Base-by-base conservation (phyloP, 2,329 filamentous ascomycete species). In the Xylariaceae sp. region DNA sequence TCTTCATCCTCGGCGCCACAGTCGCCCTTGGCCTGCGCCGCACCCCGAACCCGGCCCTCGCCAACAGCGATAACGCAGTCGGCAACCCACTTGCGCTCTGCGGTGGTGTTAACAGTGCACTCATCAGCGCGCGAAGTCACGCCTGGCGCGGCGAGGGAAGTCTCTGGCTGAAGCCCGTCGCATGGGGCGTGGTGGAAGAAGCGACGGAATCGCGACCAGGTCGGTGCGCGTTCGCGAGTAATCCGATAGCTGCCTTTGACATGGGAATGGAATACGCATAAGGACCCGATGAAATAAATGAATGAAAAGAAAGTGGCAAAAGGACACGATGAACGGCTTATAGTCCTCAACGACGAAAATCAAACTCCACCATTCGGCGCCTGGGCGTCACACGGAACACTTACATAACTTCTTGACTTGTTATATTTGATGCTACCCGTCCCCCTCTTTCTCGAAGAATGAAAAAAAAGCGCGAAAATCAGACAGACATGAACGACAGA, bases 41-140 rank as follows among this genome's bases (percentile, higher is more conserved):
- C 35, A 74, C 78, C 2, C 70, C 75, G 7, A 65, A 72, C 2
- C 67, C 73, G 2, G 69, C 72, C 7, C 72, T 73, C 35, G 73
- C 73, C 5, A 71, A 73, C 57, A 76, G 74, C 50, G 75, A 74
- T 48, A 65, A 67, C 8, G 70, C 71, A 15, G 67, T 71, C 13
- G 78, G 78, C 1, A 83, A 82, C 70, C 80, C 81, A 18, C 75
- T 83, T 23, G 74, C 74, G 1, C 65, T 83, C 42, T 69, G 67
- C 18, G 79, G 76, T 35, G 80, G 80, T 9, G 73, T 74, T 48
- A 82, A 80, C 71, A 80, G 78, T 61, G 80, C 79, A 7, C 80
- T 81, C n/a, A 67, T 83, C 62, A 78, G 76, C 67, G 75, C 80
- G 23, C 70, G 76, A 53, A 82, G 80, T 68, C 80, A 82, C 58